Evolutionary conservation across 169 alveolate genomes (phyloP).

Genomic region (Pseudocohnilembus persalinus): DNA sequence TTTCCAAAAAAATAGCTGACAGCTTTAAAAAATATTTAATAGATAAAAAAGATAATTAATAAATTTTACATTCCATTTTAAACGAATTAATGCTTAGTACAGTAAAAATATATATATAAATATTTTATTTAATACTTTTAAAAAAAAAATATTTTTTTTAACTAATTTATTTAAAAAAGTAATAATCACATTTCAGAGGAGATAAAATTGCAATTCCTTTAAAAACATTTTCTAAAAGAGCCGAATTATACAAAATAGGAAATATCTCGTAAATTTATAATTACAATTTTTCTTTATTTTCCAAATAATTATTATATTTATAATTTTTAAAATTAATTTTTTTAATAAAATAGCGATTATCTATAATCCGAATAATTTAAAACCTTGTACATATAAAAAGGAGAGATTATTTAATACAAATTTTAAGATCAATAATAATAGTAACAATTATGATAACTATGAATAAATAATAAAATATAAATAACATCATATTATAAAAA

Average conservation of each 20-base stretch:
- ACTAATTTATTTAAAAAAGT: not conserved
- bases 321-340: too few relatives aligned
- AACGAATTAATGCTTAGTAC: not conserved
- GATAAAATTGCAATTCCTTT: not conserved
- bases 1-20: slow-evolving; percentile 87
- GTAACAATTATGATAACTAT: too few relatives aligned
- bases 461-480: too few relatives aligned
- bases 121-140: too few relatives aligned
- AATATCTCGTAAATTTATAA: not conserved
- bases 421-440: too few relatives aligned
- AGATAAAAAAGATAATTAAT: not conserved
- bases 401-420: not conserved
- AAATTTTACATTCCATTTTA: too few relatives aligned
- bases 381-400: not conserved
- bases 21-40: slow-evolving; percentile 63
- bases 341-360: too few relatives aligned
- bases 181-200: too few relatives aligned
- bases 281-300: not conserved
- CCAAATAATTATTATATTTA: too few relatives aligned
- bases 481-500: too few relatives aligned
- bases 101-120: not conserved
- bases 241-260: not conserved
- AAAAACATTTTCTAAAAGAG: not conserved
- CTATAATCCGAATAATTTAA: not conserved
- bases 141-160: too few relatives aligned